Evolutionary conservation across 2,329 filamentous ascomycete genomes (phyloP), one percentile per base, ranked within the genome.

Genomic region (Fusarium keratoplasticum): DNA sequence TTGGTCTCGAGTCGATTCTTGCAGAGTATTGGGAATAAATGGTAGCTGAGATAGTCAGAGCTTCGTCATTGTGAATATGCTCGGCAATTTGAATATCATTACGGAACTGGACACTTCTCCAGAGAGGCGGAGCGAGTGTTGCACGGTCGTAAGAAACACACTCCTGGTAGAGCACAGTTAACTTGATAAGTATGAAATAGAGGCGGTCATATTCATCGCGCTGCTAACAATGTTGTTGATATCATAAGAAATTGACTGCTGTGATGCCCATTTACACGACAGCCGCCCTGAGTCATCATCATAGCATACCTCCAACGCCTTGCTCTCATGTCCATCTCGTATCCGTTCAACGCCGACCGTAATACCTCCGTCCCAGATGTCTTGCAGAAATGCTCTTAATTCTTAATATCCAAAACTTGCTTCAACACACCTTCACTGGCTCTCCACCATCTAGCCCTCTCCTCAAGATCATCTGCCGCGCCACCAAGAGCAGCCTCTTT

Each of bases 401-500:
- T 81, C 75, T 88, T 82, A 18, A 91, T 84, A 73, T 91, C 90
- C 75, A 95, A 79, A 83, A 93, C 90, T 67, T 89, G 86, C 78
- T 84, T 90, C 80, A 95, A 81, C 14, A 86, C 88, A 10, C 85
- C 83, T 79, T 95, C 93, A n/a, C 90, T 90, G 20, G 91, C 91
- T 74, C 90, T 89, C 83, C 91, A 91, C 94, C 94, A 96, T 74
- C 93, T 86, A 7, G 92, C 94, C 76, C 91, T 88, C 81, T 94
- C 92, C 80, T 95, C 94, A 35, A 95, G 81, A 77, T 95, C 93
- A 76, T 95, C 93, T 18, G 90, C 89, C 47, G 91, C 89, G 7
- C 91, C 92, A 6, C 90, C 89, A 9, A 91, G 83, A 10, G 90
- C 88, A 13, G 88, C 88, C 77, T 94, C 92, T 80, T 91, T 92